These are phyloP conservation scores for Hansenula sp. DNA, from an alignment of 1,139 yeast species.

Conservation along the genomic window DNA sequence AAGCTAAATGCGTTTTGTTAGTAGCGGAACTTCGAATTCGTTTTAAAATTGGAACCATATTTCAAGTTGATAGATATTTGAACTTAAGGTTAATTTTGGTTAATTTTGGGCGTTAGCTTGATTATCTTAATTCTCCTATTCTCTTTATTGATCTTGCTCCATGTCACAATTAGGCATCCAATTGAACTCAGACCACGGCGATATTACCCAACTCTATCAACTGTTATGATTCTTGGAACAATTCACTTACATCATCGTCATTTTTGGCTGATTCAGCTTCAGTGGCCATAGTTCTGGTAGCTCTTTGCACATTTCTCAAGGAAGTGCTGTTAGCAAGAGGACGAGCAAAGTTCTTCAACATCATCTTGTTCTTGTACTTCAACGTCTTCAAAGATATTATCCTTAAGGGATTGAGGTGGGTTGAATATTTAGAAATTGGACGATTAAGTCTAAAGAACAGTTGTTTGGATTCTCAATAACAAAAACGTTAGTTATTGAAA, in stretches of 20 bases:
- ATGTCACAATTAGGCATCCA: no score
- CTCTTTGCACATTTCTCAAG: conserved; percentile 8
- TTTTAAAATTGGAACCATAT: neutral
- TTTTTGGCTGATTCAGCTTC: conserved; percentile 17
- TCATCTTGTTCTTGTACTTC: neutral
- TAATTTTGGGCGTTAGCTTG: no score
- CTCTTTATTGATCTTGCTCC: no score
- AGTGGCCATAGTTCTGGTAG: conserved; percentile 21
- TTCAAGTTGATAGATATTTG: no score
- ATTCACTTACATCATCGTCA: conserved; percentile 14
- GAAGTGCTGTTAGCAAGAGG: conserved; percentile 6
- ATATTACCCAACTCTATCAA: conserved; percentile 2
- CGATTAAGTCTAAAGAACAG: neutral
- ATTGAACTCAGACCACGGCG: no score
- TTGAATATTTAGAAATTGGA: neutral
- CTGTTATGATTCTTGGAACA: neutral
- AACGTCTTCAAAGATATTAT: no score
- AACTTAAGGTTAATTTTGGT: no score
- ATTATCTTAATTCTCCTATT: neutral
- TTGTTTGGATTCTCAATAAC: neutral
- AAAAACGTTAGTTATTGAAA: no score
- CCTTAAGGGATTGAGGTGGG: no score
- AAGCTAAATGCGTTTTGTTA: conserved; percentile 1
- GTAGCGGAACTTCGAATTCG: neutral
- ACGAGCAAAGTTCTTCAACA: conserved; percentile 8